Evolutionary conservation across 768 basidiomycete genomes (phyloP).

Genomic region (Lyophyllum shimeji): DNA sequence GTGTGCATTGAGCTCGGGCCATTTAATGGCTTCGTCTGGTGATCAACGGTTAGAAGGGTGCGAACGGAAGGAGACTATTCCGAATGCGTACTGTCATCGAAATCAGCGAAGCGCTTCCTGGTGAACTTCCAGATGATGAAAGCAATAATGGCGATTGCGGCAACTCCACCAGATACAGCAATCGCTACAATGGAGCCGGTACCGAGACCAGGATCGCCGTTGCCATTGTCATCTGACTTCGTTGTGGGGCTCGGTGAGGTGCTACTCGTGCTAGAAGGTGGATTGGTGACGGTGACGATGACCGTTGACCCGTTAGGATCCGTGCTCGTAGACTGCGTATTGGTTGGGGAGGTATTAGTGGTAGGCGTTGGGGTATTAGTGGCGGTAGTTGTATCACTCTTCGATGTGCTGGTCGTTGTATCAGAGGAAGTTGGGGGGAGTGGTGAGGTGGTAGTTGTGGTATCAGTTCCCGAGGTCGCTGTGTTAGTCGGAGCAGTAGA

Average conservation of each 20-base stretch:
- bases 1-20: constrained; percentile 84
- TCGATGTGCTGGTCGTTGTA: constrained; percentile 8
- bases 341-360: constrained; percentile 3
- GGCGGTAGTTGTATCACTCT: constrained; percentile 14
- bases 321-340: constrained; percentile 9
- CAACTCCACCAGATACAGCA: constrained; percentile 79
- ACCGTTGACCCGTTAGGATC: constrained; percentile 24
- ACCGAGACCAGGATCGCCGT: constrained; percentile 41
- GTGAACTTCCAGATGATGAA: constrained; percentile 90
- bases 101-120: constrained; percentile 70
- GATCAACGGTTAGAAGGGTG: constrained; percentile 9
- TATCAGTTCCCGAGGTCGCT: background rate
- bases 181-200: constrained; percentile 79
- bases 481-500: background rate
- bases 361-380: constrained; percentile 9
- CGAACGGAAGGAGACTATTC: background rate
- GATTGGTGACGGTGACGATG: constrained; percentile 21
- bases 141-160: constrained; percentile 64
- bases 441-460: background rate
- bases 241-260: constrained; percentile 29
- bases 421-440: constrained; percentile 9
- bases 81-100: constrained; percentile 71
- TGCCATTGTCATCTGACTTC: constrained; percentile 16
- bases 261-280: constrained; percentile 25
- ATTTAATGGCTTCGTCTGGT: constrained; percentile 83